Evolutionary conservation across 148 eudicot genomes (phyloP).

Genomic region (Rhododendron henanense): DNA sequence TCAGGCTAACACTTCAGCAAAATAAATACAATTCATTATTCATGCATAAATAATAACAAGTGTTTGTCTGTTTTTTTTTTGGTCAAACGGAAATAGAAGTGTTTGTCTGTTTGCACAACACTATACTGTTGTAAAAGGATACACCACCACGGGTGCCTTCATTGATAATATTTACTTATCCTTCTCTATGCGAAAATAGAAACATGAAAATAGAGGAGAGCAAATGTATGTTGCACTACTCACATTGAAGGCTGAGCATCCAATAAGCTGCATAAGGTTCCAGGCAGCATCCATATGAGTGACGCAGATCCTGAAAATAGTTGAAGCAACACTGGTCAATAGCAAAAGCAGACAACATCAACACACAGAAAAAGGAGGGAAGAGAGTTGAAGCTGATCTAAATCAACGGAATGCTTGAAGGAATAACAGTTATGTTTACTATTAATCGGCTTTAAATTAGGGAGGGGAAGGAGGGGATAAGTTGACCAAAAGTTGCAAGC

Average conservation of each 20-base stretch:
- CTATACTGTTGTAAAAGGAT: neutral
- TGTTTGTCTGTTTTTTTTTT: neutral
- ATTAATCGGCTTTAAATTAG: neutral
- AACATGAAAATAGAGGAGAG: neutral
- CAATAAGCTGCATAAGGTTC: slow-evolving; percentile 59
- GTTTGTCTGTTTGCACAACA: neutral
- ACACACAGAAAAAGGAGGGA: neutral
- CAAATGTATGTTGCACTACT: slow-evolving; percentile 26
- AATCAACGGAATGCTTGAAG: neutral
- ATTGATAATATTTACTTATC: too few species aligned
- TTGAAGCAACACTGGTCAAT: neutral
- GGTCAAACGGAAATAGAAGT: neutral
- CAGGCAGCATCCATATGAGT: slow-evolving; percentile 58
- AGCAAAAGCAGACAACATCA: slow-evolving; percentile 2
- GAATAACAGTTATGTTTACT: neutral
- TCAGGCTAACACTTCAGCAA: neutral
- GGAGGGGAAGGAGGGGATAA: neutral
- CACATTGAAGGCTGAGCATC: slow-evolving; percentile 56
- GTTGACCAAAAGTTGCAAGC: neutral
- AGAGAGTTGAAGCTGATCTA: neutral
- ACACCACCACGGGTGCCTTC: neutral
- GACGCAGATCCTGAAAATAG: slow-evolving; percentile 54
- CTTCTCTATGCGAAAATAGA: neutral
- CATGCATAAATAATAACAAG: neutral
- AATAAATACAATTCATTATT: neutral